phyloP scores from a whole-genome alignment of 2,329 filamentous ascomycete genomes.

The Tolypocladium ovalisporum region DNA sequence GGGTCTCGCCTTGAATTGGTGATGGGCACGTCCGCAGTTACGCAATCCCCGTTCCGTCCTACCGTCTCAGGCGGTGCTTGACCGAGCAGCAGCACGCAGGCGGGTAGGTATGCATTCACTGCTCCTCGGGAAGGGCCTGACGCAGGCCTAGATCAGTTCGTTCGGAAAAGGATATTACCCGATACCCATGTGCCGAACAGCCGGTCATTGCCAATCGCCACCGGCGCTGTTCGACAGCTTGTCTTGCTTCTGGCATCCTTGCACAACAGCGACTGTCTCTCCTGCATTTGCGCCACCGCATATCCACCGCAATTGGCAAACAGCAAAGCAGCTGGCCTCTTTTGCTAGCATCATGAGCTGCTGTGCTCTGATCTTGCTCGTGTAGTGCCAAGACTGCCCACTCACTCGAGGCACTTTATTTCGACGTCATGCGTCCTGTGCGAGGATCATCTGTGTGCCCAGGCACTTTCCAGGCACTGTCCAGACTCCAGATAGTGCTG shows the following conservation, averaged over 20 bases:
- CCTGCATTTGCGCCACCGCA: neutral
- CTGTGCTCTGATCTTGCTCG: neutral
- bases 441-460: neutral
- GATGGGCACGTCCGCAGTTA: neutral
- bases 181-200: neutral
- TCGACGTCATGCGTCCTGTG: neutral
- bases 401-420: neutral
- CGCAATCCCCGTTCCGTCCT: neutral
- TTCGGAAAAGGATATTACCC: neutral
- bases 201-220: neutral
- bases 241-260: slow-evolving; percentile 1
- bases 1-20: neutral
- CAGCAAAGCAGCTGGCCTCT: neutral
- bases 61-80: slow-evolving; percentile 1
- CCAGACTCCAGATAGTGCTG: too few relatives aligned
- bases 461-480: neutral
- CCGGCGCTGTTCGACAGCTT: neutral
- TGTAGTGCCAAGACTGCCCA: neutral
- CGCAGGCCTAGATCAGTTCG: neutral
- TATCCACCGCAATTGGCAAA: neutral
- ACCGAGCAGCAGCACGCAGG: neutral
- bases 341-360: neutral
- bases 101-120: neutral
- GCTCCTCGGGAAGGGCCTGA: neutral
- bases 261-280: neutral